Evolutionary conservation across 2,329 filamentous ascomycete genomes (phyloP).

Genomic region (Fusarium equiseti): DNA sequence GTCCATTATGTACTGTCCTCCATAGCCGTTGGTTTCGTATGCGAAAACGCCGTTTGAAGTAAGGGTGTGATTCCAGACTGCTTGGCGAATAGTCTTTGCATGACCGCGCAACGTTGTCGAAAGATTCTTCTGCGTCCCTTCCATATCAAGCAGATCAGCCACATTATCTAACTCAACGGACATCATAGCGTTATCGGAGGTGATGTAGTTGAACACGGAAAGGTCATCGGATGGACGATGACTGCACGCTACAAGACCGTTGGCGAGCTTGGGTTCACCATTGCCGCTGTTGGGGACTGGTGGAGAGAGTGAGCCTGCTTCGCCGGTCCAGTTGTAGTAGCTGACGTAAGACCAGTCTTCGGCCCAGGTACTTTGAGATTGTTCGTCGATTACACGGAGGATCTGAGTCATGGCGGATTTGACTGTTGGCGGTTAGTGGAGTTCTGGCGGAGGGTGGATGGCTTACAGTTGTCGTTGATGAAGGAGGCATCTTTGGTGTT

Average conservation of each 20-base stretch:
- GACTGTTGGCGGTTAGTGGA: neutral
- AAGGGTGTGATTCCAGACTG: constrained; percentile 18
- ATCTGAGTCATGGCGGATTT: constrained; percentile 24
- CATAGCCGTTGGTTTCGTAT: constrained; percentile 27
- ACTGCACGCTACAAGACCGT: constrained; percentile 20
- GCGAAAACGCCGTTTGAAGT: constrained; percentile 21
- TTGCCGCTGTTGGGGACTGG: constrained; percentile 27
- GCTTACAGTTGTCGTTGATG: constrained; percentile 25
- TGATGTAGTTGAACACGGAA: constrained; percentile 25
- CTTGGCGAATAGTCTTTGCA: constrained; percentile 10
- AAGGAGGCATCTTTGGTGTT: constrained; percentile 21
- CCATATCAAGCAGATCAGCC: constrained; percentile 10
- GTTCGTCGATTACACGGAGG: constrained; percentile 13
- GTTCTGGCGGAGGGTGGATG: fast-evolving
- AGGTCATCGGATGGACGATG: constrained; percentile 28
- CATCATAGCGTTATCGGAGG: constrained; percentile 32
- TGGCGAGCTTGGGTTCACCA: constrained; percentile 15
- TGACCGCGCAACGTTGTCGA: neutral
- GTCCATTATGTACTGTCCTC: constrained; percentile 36
- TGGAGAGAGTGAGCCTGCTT: constrained; percentile 18
- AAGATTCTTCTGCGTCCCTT: neutral
- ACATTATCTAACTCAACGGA: constrained; percentile 24
- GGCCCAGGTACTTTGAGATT: constrained; percentile 29
- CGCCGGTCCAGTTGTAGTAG: constrained; percentile 33
- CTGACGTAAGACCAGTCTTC: constrained; percentile 24